Conservation (phyloP, 495 filamentous ascomycete genomes). For the Xylaria curta region DNA sequence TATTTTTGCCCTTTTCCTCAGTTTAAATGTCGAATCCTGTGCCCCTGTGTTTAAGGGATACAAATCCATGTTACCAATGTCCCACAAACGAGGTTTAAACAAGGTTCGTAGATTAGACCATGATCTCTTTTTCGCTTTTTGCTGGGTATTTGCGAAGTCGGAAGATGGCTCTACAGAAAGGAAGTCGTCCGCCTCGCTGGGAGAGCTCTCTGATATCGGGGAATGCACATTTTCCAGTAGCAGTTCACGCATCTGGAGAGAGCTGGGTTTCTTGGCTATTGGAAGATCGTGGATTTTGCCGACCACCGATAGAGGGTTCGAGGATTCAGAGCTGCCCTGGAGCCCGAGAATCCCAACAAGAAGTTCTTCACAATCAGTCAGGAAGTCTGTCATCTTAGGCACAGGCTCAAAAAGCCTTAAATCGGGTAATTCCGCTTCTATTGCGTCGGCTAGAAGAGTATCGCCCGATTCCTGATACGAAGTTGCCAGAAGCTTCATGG, state of each 20-base stretch:
- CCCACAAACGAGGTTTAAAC: slow-evolving; percentile 13
- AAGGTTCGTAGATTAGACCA: slow-evolving; percentile 25
- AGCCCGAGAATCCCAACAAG: slow-evolving; percentile 19
- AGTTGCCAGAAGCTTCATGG: slow-evolving; percentile 24
- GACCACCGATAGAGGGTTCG: background rate
- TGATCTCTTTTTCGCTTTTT: slow-evolving; percentile 20
- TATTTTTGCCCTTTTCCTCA: slow-evolving; percentile 8
- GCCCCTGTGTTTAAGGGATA: background rate
- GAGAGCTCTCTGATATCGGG: background rate
- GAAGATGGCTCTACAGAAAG: background rate
- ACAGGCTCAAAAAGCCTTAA: slow-evolving; percentile 25
- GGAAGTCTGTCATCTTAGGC: slow-evolving; percentile 28
- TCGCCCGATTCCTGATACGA: slow-evolving; percentile 26
- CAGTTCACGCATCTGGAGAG: slow-evolving; percentile 22
- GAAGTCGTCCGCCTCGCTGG: slow-evolving; percentile 1
- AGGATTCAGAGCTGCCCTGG: slow-evolving; percentile 11
- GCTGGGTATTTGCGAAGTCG: background rate
- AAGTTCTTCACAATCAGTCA: slow-evolving; percentile 24
- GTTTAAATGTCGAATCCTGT: slow-evolving; percentile 14
- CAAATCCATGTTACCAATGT: slow-evolving; percentile 12
- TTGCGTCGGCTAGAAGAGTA: slow-evolving; percentile 26
- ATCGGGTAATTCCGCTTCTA: slow-evolving; percentile 27
- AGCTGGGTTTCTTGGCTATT: slow-evolving; percentile 26
- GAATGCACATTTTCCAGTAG: background rate
- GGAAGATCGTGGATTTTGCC: slow-evolving; percentile 21